phyloP scores from a whole-genome alignment of 192 early-diverging fungal species.

The Coemansia sp. region DNA sequence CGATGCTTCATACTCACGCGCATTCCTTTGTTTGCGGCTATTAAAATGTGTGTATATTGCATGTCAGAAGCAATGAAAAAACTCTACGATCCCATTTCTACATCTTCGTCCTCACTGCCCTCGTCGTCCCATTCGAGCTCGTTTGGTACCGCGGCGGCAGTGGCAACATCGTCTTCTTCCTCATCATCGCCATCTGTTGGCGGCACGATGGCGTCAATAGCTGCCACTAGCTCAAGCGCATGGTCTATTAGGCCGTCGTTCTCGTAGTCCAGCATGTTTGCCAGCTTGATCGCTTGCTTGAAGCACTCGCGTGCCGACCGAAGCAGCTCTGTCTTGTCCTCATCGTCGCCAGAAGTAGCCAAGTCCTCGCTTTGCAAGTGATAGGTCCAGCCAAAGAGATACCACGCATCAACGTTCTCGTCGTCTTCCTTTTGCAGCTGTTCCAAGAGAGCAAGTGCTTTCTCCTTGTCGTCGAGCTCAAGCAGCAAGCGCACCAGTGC shows the following conservation, averaged over 20 bases:
- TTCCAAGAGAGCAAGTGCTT: constrained; percentile 81
- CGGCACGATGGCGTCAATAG: constrained; percentile 61
- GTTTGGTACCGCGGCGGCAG: constrained; percentile 47
- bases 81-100: constrained; percentile 44
- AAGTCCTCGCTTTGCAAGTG: constrained; percentile 80
- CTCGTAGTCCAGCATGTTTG: constrained; percentile 62
- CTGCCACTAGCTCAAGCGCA: constrained; percentile 66
- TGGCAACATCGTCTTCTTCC: constrained; percentile 46
- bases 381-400: constrained; percentile 95
- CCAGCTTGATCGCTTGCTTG: constrained; percentile 59
- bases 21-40: neutral
- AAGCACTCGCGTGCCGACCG: constrained; percentile 52
- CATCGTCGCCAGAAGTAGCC: constrained; percentile 52
- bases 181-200: constrained; percentile 56
- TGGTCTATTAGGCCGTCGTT: constrained; percentile 73
- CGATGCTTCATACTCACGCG: neutral
- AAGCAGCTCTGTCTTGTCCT: constrained; percentile 32
- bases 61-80: neutral
- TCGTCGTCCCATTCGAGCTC: constrained; percentile 61
- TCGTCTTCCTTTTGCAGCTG: constrained; percentile 89
- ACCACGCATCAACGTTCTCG: constrained; percentile 90
- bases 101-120: constrained; percentile 50
- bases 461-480: constrained; percentile 78
- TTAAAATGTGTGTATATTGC: neutral
- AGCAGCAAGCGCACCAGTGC: constrained; percentile 82